Percentiles rank a stretch among this genome's conserved stretches.
Evolutionary conservation across 2,329 filamentous ascomycete genomes (phyloP).

Genomic region (Fusarium annulatum): DNA sequence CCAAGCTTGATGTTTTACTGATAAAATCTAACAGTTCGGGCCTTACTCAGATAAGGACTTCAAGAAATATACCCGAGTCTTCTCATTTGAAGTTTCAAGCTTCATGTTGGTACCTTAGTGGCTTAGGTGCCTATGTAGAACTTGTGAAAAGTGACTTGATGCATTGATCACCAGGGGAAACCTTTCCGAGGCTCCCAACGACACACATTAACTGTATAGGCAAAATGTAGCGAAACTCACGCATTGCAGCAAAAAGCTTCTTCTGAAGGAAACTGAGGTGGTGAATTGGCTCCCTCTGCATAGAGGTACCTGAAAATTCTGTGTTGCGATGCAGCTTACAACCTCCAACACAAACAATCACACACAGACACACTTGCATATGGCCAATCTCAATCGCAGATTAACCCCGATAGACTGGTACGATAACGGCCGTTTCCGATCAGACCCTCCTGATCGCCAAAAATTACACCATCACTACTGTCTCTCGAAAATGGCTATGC

Average conservation of each 20-base stretch:
- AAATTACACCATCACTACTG: not conserved
- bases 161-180: not conserved
- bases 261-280: not conserved
- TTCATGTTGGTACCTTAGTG: not conserved
- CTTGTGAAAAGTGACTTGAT: not conserved
- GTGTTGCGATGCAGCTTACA: conserved; percentile 13
- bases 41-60: not conserved
- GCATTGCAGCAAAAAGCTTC: not conserved
- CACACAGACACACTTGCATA: not conserved
- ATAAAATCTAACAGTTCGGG: not conserved
- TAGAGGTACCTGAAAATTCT: conserved; percentile 12
- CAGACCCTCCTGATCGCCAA: conserved; percentile 10
- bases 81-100: not conserved
- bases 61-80: not conserved
- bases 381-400: not conserved
- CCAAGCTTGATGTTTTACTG: not conserved
- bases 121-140: not conserved
- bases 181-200: not conserved
- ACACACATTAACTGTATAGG: not conserved
- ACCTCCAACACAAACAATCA: not conserved
- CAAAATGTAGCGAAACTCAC: not conserved
- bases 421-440: conserved; percentile 17
- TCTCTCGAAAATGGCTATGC: conserved; percentile 20
- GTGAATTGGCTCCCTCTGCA: conserved; percentile 20
- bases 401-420: conserved; percentile 15